Conservation (phyloP, 2,329 filamentous ascomycete species). For the Pseudogymnoascus sp. region DNA sequence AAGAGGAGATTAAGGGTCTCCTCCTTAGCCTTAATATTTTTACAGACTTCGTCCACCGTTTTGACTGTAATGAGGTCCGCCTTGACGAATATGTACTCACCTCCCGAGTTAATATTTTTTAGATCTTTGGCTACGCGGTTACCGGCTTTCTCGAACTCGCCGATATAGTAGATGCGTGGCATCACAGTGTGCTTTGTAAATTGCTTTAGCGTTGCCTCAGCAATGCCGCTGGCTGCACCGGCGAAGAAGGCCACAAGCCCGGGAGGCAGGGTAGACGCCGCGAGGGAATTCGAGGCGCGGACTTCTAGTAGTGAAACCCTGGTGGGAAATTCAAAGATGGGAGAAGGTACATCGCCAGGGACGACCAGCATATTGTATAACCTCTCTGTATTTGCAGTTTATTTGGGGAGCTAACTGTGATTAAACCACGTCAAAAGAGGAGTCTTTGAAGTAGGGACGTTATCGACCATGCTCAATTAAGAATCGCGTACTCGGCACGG, state of each 20-base stretch:
- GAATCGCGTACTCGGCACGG: background rate
- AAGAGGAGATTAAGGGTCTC: slow-evolving; percentile 45
- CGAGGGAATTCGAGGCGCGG: slow-evolving; percentile 11
- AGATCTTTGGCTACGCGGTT: slow-evolving; percentile 30
- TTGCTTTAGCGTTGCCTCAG: slow-evolving; percentile 35
- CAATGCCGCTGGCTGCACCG: slow-evolving; percentile 42
- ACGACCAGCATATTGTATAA: background rate
- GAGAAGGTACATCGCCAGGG: background rate
- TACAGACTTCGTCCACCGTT: slow-evolving; percentile 38
- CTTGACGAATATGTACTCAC: slow-evolving; percentile 34
- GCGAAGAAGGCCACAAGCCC: slow-evolving; percentile 40
- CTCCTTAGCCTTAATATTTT: slow-evolving; percentile 40
- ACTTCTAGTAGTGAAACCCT: slow-evolving; percentile 12
- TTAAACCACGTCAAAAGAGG: background rate
- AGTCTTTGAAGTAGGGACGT: background rate
- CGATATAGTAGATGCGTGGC: slow-evolving; percentile 38
- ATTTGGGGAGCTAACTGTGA: background rate
- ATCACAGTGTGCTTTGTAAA: slow-evolving; percentile 32
- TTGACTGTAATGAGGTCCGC: slow-evolving; percentile 36
- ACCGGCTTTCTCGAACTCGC: slow-evolving; percentile 33
- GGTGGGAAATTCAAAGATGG: background rate
- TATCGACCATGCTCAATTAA: background rate
- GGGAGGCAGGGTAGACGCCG: slow-evolving; percentile 22
- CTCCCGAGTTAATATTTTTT: slow-evolving; percentile 28
- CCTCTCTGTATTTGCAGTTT: background rate